Base-by-base conservation (phyloP, 768 basidiomycete species). In the Psilocybe subaeruginosa region DNA sequence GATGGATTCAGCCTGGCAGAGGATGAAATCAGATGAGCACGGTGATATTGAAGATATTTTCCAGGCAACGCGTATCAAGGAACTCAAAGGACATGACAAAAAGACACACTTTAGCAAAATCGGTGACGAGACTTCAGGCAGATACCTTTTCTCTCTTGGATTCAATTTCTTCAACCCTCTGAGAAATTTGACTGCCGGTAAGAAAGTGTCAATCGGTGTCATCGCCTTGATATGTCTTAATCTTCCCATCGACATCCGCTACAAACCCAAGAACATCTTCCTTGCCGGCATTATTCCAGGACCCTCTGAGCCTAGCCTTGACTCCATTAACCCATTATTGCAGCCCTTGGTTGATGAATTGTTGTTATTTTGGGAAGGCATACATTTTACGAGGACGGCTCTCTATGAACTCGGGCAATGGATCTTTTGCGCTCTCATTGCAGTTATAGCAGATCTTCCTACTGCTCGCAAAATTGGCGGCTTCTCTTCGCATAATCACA, bases 121-220 rank as follows among this genome's bases (percentile, higher is more conserved):
- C 2, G 56, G 61, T 8, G 27, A 52, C 3, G 23, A 30, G 8
- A 23, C 31, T 17, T 45, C 54, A 7, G 61, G 55, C 5, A 48
- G 61, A 29, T 62, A 62, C 19, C 29, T 69, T 0, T 73, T 76
- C 53, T 64, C 66, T 0, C 60, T 77, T 1, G 66, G 73, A 16
- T 31, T 77, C 1, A 72, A 78, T 56, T 73, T 73, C 47, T 78
- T 80, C 66, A 74, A 77, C 48, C 65, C 75, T 0, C 58, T 77
- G 30, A 69, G 72, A 1, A 70, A 68, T 5, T 59, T 29, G 6
- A 63, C 66, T 19, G 48, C 58, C 6, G 73, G 74, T 35, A 67
- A 66, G 12, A 66, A 58, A 16, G 60, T 66, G 0, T 78, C 76
- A 0, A 63, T 69, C 8, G 73, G 76, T 3, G 55, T 78, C 8